These are phyloP conservation scores for Hanseniaspora mollemarum DNA, from an alignment of 805 yeast species.

Conservation along the genomic window DNA sequence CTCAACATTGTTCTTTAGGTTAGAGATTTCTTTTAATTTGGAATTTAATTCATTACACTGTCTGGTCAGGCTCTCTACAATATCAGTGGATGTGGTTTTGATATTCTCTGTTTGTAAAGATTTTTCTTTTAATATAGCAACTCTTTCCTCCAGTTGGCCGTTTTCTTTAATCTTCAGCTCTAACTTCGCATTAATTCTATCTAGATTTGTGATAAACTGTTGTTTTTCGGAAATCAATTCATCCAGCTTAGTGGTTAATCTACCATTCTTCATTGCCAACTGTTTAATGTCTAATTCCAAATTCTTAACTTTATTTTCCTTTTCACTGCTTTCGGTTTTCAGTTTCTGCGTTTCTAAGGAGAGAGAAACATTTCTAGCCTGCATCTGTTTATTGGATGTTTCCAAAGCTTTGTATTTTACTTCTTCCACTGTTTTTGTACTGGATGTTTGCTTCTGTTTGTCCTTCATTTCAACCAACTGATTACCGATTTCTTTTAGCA, in stretches of 20 bases:
- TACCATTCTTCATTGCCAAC: constrained; percentile 25
- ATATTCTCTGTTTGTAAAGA: constrained; percentile 31
- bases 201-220: constrained; percentile 30
- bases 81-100: constrained; percentile 34
- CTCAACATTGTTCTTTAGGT: constrained; percentile 53
- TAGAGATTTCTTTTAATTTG: constrained; percentile 53
- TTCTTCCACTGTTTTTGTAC: constrained; percentile 17
- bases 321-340: constrained; percentile 25
- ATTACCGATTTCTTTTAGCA: constrained; percentile 64
- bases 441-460: constrained; percentile 35
- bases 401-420: constrained; percentile 18
- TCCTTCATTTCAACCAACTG: constrained; percentile 65
- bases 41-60: constrained; percentile 63
- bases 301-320: constrained; percentile 32
- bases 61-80: constrained; percentile 42
- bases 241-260: constrained; percentile 20
- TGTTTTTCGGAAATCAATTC: constrained; percentile 30
- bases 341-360: constrained; percentile 19
- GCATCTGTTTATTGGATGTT: constrained; percentile 11
- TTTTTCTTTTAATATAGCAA: constrained; percentile 32
- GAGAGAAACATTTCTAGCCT: constrained; percentile 16
- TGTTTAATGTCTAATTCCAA: constrained; percentile 27
- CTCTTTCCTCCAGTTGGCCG: constrained; percentile 35
- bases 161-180: constrained; percentile 32
- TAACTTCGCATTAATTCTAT: constrained; percentile 31